These are phyloP conservation scores for Azolla pinnata DNA, from an alignment of 75 land plant genomes.

Conservation along the genomic window DNA sequence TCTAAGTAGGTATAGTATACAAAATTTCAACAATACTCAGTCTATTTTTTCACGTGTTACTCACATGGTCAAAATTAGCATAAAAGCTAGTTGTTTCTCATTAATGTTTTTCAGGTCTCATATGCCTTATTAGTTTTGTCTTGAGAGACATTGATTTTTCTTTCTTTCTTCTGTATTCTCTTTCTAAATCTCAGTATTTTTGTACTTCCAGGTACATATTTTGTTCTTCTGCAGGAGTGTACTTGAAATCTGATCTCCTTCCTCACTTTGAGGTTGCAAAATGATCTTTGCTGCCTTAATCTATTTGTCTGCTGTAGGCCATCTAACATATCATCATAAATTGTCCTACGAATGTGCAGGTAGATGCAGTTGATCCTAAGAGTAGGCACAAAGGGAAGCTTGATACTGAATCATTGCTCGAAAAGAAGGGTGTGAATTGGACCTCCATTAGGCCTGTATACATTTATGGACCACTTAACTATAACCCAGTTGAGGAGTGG, in stretches of 20 bases:
- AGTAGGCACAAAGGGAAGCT: constrained; percentile 99
- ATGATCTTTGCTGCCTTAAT: neutral
- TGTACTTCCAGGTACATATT: constrained; percentile 66
- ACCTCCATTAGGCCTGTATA: constrained; percentile 94
- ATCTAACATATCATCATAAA: neutral
- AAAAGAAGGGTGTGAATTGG: constrained; percentile 64
- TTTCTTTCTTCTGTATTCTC: neutral
- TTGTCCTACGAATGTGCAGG: constrained; percentile 18
- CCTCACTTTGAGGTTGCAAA: constrained; percentile 82
- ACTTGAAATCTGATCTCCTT: constrained; percentile 76
- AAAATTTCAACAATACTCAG: too few species aligned
- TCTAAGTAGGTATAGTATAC: too few species aligned
- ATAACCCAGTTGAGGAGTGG: constrained; percentile 99
- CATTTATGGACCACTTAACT: constrained; percentile 95
- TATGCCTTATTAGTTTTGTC: neutral
- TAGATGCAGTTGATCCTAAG: constrained; percentile 95
- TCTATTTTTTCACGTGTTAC: too few species aligned
- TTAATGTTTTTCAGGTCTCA: neutral
- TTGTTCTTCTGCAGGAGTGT: constrained; percentile 99
- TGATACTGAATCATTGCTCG: constrained; percentile 80
- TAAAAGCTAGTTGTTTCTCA: too few species aligned
- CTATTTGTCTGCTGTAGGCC: neutral
- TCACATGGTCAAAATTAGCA: too few species aligned
- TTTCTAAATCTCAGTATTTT: neutral
- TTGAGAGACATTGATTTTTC: neutral